Percentiles rank a stretch among this genome's conserved stretches.
These are phyloP conservation scores for Elsinoe ampelina DNA, from an alignment of 2,329 filamentous ascomycete species.

Conservation along the genomic window DNA sequence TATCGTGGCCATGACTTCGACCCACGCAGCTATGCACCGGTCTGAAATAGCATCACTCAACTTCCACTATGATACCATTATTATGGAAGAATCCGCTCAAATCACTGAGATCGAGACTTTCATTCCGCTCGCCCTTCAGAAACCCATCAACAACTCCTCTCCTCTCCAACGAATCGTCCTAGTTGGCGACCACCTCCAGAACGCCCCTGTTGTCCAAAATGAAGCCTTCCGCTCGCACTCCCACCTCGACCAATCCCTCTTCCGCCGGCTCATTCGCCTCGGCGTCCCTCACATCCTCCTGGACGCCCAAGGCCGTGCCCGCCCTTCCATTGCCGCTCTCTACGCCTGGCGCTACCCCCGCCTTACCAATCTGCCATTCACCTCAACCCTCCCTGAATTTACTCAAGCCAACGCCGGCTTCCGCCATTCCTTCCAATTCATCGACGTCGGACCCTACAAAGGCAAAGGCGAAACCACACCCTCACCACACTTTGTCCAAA, in stretches of 20 bases:
- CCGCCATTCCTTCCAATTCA: conserved; percentile 90
- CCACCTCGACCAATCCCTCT: conserved; percentile 91
- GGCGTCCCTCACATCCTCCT: conserved; percentile 86
- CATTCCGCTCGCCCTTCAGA: conserved; percentile 87
- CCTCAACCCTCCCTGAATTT: conserved; percentile 62
- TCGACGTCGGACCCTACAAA: conserved; percentile 90
- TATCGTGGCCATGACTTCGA: conserved; percentile 97
- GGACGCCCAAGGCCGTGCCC: conserved; percentile 85
- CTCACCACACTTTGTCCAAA: conserved; percentile 90
- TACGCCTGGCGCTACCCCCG: conserved; percentile 89
- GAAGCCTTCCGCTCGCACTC: conserved; percentile 89
- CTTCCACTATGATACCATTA: conserved; percentile 93
- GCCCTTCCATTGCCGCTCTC: conserved; percentile 75
- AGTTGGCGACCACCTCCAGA: conserved; percentile 92
- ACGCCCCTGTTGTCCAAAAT: conserved; percentile 91
- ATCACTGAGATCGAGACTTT: conserved; percentile 97
- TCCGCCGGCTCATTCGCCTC: conserved; percentile 79
- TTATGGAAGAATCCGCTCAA: conserved; percentile 98
- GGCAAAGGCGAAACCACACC: conserved; percentile 81
- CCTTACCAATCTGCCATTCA: conserved; percentile 68
- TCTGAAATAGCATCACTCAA: conserved; percentile 85
- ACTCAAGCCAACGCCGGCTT: conserved; percentile 80
- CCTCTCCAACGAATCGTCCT: conserved; percentile 80
- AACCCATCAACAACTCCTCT: conserved; percentile 60
- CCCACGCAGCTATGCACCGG: conserved; percentile 88